These are phyloP conservation scores for Hemisphaericaspora nanyangensis DNA, from an alignment of 805 yeast genomes.

Conservation along the genomic window DNA sequence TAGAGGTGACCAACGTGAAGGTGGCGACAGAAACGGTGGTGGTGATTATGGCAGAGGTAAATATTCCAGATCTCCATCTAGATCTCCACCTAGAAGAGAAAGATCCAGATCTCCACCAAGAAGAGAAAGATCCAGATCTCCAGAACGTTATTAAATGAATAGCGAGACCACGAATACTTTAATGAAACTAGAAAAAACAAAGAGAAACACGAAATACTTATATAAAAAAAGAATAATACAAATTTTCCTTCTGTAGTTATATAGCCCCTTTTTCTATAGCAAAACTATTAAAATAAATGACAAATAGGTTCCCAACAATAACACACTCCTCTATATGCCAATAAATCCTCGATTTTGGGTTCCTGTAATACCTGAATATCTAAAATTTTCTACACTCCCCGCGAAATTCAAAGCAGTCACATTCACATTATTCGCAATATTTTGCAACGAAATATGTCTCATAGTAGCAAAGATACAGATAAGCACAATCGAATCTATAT, in stretches of 20 bases:
- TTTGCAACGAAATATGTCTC: slow-evolving; percentile 28
- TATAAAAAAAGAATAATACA: no score
- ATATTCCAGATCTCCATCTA: slow-evolving; percentile 13
- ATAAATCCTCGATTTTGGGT: neutral
- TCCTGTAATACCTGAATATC: neutral
- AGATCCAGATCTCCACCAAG: slow-evolving; percentile 40
- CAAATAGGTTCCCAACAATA: no score
- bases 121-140: slow-evolving; percentile 36
- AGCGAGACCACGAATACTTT: neutral
- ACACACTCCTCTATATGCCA: neutral
- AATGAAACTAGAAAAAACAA: neutral
- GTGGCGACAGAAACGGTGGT: slow-evolving; percentile 16
- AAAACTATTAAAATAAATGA: no score
- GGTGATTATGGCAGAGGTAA: slow-evolving; percentile 12
- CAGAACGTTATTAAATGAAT: slow-evolving; percentile 22
- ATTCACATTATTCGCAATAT: slow-evolving; percentile 11
- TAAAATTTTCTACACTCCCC: neutral
- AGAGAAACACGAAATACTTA: no score
- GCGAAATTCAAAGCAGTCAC: neutral
- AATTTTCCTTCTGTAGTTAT: no score
- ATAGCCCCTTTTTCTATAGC: no score
- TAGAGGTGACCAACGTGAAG: slow-evolving; percentile 9
- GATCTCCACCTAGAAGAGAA: slow-evolving; percentile 34
- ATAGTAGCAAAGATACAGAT: slow-evolving; percentile 26
- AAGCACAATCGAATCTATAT: slow-evolving; percentile 29